Percentiles rank a stretch among this genome's conserved stretches.
Evolutionary conservation across 768 basidiomycete species (phyloP).

Genomic region (Daedaleopsis nitida): DNA sequence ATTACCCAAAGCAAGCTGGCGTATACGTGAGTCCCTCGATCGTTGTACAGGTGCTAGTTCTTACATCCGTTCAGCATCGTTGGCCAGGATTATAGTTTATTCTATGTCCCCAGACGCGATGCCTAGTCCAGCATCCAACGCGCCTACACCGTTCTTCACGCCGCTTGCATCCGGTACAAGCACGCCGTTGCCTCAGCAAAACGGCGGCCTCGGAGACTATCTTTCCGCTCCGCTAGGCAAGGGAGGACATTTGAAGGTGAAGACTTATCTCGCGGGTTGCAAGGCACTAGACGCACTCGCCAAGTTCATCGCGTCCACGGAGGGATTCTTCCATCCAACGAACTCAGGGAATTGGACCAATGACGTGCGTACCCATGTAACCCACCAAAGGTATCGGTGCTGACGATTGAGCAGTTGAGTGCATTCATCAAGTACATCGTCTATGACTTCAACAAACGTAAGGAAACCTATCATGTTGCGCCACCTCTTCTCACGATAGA

Average conservation of each 20-base stretch:
- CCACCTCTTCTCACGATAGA: not conserved
- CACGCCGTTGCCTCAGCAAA: conserved; percentile 53
- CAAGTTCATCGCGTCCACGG: conserved; percentile 81
- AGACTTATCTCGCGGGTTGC: conserved; percentile 77
- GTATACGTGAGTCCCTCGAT: conserved; percentile 56
- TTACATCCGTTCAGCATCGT: conserved; percentile 50
- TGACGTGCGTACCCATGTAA: conserved; percentile 53
- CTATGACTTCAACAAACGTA: conserved; percentile 84
- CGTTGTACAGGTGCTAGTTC: not conserved
- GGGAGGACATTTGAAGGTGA: conserved; percentile 41
- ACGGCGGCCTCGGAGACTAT: conserved; percentile 52
- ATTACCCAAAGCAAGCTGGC: conserved; percentile 71
- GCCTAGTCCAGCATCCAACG: conserved; percentile 58
- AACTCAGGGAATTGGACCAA: conserved; percentile 84
- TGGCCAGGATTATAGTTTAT: conserved; percentile 86
- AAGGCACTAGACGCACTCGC: conserved; percentile 86
- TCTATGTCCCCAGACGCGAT: conserved; percentile 76
- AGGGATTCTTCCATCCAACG: conserved; percentile 90
- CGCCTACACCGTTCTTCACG: conserved; percentile 74
- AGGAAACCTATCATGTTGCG: conserved; percentile 9
- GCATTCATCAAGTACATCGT: conserved; percentile 86
- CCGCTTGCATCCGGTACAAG: conserved; percentile 64
- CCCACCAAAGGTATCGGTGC: not conserved
- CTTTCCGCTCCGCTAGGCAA: conserved; percentile 60
- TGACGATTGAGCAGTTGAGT: conserved; percentile 50